Percentiles rank a stretch among this genome's conserved stretches.
These are phyloP conservation scores for Acephala macrosclerotiorum DNA, from an alignment of 2,329 filamentous ascomycete genomes.

Conservation along the genomic window DNA sequence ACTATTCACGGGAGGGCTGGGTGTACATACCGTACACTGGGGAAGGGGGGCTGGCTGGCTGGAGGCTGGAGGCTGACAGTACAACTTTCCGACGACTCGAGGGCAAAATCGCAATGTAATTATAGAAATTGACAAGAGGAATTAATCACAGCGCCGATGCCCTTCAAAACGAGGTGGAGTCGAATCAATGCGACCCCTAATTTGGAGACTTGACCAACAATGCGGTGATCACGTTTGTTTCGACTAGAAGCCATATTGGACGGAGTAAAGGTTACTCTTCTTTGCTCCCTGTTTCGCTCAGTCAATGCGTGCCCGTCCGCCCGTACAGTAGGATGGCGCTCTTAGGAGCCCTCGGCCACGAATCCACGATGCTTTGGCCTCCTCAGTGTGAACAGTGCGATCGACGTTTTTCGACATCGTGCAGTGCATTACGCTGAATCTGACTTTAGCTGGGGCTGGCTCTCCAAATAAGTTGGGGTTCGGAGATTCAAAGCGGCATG, in stretches of 20 bases:
- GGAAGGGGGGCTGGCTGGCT: too few relatives aligned
- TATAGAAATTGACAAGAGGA: conserved; percentile 8
- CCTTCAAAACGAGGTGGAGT: conserved; percentile 7
- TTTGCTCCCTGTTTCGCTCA: conserved; percentile 25
- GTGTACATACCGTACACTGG: not conserved
- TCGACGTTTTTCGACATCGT: conserved; percentile 16
- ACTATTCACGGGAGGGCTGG: conserved; percentile 6
- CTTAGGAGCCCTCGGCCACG: conserved; percentile 10
- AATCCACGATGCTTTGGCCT: conserved; percentile 19
- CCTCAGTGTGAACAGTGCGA: not conserved
- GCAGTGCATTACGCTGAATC: conserved; percentile 16
- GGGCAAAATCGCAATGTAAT: not conserved
- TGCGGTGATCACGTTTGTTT: conserved; percentile 11
- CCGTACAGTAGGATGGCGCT: conserved; percentile 8
- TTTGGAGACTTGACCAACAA: conserved; percentile 8
- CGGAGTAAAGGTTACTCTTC: conserved; percentile 11
- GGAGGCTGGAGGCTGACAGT: not conserved
- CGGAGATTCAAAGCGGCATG: conserved; percentile 2
- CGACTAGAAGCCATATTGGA: conserved; percentile 4
- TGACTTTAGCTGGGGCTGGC: not conserved
- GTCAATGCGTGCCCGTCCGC: conserved; percentile 34
- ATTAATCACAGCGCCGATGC: conserved; percentile 25
- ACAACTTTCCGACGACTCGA: conserved; percentile 3
- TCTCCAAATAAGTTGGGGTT: not conserved
- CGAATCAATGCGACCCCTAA: conserved; percentile 17